Evolutionary conservation across 768 basidiomycete genomes (phyloP), one percentile per base, ranked within the genome.

Genomic region (Pisolithus orientalis): DNA sequence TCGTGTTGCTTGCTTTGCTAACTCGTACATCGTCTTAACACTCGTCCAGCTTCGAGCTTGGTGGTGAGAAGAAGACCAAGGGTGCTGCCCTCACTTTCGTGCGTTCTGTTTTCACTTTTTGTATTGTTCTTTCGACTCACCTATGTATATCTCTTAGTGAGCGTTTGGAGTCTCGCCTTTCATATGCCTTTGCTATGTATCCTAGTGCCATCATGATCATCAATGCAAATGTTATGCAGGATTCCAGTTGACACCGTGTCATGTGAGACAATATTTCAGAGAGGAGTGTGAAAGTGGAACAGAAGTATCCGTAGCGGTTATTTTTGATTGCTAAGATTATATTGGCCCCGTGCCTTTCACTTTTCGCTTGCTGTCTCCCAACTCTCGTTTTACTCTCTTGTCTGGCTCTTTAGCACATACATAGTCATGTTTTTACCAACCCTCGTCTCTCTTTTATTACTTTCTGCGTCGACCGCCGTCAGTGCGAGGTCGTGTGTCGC

Each of bases 11-110:
- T 27, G 25, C 39, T 11, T 38, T 0, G 7, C 28, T 7, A 28
- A 17, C 27, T n/a, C 27, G 21, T 17, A 8, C 1, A 24, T 37
- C 13, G 5, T 14, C 38, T 53, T 56, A 46, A 53, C 31, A 4
- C 44, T 6, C 47, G 49, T 45, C 21, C 60, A 92, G 91, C 80
- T 98, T 99, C 80, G 95, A 98, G 78, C 87, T 97, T 50, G 95
- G 96, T 72, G 96, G 96, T 70, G 96, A 99, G 83, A 99, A 98
- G 85, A 97, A 97, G 88, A 94, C 91, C 63, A 94, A 94, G 83
- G 92, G 93, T 73, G 92, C 91, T 63, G 94, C 92, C 56, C 88
- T 94, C 64, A 83, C 82, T 68, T 94, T 94, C 83, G 90, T 93
- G 72, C 63, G 90, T 88, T 45, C 14, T 25, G 27, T 3, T 17